These are phyloP conservation scores for Amanita exitialis DNA, from an alignment of 768 basidiomycete species.

Conservation along the genomic window DNA sequence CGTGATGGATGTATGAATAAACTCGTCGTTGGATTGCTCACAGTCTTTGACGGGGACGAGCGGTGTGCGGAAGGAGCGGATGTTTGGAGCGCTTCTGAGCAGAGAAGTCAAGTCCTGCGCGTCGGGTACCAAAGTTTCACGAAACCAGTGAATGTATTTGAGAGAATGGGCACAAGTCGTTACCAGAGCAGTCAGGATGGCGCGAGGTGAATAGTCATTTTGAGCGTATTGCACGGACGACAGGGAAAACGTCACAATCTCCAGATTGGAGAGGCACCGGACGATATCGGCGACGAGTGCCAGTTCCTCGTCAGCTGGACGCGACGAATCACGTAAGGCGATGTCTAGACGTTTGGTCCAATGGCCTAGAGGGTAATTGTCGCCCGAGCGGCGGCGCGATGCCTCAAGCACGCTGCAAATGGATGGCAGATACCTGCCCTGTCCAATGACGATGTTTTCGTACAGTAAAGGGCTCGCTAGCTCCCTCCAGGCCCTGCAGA, in stretches of 20 bases:
- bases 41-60: neutral
- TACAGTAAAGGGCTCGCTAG: constrained; percentile 16
- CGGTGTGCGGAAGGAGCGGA: constrained; percentile 2
- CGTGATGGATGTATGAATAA: neutral
- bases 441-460: constrained; percentile 13
- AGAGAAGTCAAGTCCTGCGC: neutral
- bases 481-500: constrained; percentile 17
- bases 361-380: neutral
- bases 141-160: constrained; percentile 4
- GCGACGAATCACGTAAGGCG: constrained; percentile 1
- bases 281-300: constrained; percentile 1
- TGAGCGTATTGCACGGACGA: neutral
- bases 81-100: neutral
- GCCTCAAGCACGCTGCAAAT: constrained; percentile 1
- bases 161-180: neutral
- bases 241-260: constrained; percentile 4
- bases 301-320: neutral
- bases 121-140: constrained; percentile 1
- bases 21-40: neutral
- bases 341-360: constrained; percentile 8
- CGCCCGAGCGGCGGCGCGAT: neutral
- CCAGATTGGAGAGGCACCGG: constrained; percentile 4
- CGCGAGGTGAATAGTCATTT: neutral
- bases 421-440: neutral
- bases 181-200: neutral